Evolutionary conservation across 768 basidiomycete genomes (phyloP), one percentile per base, ranked within the genome.

Genomic region (Fibroporia radiculosa): DNA sequence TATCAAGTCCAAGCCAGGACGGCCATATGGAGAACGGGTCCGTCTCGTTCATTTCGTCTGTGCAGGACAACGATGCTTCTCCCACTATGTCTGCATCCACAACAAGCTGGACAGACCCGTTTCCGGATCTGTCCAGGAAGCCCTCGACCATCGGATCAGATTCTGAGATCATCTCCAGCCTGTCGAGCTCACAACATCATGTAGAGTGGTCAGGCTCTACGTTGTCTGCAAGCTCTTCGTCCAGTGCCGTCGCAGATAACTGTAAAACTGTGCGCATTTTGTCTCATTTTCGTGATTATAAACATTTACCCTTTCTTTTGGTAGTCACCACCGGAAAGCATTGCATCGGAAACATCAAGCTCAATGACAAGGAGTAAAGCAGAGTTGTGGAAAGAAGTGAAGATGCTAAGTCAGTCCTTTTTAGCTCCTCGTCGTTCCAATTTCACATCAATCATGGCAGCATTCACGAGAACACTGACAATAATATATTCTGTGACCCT

Each of bases 351-450:
- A n/a, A 41, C 42, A 22, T 41, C 44, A 14, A 50, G 32, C 44
- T 32, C 54, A 10, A 47, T 32, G 10, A 49, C 66, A 20, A 69
- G 75, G 49, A 80, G 75, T n/a, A 92, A 84, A 59, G 77, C 74
- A 1, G 84, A 93, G 55, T 68, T 98, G 6, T 98, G 95, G 95
- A 81, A 82, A 46, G 91, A 96, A 63, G 75, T 96, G 28, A 97
- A 96, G 62, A 76, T 92, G 28, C 78, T 93, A 25, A 82, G 89
- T 84, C 56, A 37, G 75, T 68, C 1, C n/a, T 14, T 49, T 31
- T 8, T 24, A 13, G 48, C 44, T 3, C 34, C 37, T 33, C 24
- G 6, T 8, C 33, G 35, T 8, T 8, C 19, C 8, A 19, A 40
- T 26, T 26, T 40, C 3, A 34, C 36, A 26, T 8, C 39, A 25